Evolutionary conservation across 2,329 filamentous ascomycete species (phyloP).

Genomic region (Colletotrichum truncatum): DNA sequence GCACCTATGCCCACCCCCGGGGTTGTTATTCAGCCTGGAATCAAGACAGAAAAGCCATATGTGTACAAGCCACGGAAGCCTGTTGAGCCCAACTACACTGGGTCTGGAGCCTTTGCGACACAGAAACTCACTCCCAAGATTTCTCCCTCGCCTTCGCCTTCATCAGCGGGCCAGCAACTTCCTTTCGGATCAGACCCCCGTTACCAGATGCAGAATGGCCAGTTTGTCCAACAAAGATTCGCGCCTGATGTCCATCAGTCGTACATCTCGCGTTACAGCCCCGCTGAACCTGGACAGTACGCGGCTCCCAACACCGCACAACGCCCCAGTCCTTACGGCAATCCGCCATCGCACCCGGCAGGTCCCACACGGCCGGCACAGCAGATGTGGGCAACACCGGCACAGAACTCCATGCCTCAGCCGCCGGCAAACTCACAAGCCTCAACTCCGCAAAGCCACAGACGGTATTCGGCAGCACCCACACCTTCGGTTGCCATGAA

Average conservation of each 20-base stretch:
- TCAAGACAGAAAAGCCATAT: conserved; percentile 57
- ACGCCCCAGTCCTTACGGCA: conserved; percentile 8
- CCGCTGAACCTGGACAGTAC: neutral
- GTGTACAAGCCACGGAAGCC: conserved; percentile 60
- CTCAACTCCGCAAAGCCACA: conserved; percentile 26
- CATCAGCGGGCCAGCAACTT: conserved; percentile 37
- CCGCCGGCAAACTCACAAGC: neutral
- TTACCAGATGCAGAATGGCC: conserved; percentile 31
- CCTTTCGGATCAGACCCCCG: conserved; percentile 40
- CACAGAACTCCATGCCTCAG: conserved; percentile 1
- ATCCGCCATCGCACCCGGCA: conserved; percentile 13
- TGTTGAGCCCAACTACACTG: conserved; percentile 34
- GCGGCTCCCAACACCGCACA: neutral
- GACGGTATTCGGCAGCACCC: conserved; percentile 29
- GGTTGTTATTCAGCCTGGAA: neutral
- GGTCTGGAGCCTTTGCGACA: conserved; percentile 39
- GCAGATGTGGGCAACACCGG: conserved; percentile 13
- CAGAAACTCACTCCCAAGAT: conserved; percentile 46
- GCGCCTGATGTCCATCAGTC: conserved; percentile 27
- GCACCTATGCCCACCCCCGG: conserved; percentile 3
- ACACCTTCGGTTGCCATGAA: conserved; percentile 55
- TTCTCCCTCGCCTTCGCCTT: conserved; percentile 37
- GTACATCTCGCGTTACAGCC: neutral
- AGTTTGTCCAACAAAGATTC: conserved; percentile 38
- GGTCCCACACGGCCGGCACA: neutral